A percentile compares a stretch with the other conserved stretches of the same genome.
phyloP scores from a whole-genome alignment of 768 basidiomycete species.

The Melanogaster broomeanus region DNA sequence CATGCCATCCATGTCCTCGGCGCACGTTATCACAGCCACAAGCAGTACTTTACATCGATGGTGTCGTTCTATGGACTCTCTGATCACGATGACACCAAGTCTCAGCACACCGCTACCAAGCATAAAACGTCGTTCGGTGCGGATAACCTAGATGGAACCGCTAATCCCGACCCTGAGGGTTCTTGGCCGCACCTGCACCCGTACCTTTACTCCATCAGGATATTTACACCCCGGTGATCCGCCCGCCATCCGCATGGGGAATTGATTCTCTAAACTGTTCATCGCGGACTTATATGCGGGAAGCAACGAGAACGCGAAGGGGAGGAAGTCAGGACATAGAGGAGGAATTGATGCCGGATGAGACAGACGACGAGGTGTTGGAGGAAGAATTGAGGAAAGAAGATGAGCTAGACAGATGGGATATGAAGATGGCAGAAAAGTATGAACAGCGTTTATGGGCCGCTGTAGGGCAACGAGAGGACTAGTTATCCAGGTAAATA shows the following conservation, averaged over 20 bases:
- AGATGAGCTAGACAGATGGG: constrained; percentile 38
- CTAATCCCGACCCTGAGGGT: constrained; percentile 4
- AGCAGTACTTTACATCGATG: constrained; percentile 42
- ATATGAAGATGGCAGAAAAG: constrained; percentile 30
- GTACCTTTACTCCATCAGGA: constrained; percentile 28
- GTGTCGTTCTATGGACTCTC: constrained; percentile 13
- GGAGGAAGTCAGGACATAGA: constrained; percentile 17
- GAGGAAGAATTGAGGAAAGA: constrained; percentile 46
- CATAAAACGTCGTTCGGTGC: background rate
- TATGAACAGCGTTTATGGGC: constrained; percentile 48
- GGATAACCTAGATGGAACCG: constrained; percentile 14
- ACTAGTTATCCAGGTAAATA: background rate
- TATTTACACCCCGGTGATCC: constrained; percentile 39
- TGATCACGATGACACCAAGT: background rate
- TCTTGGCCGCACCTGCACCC: background rate
- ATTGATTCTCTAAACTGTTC: constrained; percentile 13
- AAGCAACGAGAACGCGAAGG: constrained; percentile 17
- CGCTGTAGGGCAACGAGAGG: constrained; percentile 29
- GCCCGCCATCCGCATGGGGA: constrained; percentile 24
- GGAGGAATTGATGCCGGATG: constrained; percentile 31
- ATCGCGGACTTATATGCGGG: constrained; percentile 24
- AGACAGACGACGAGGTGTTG: constrained; percentile 40
- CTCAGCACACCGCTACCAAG: background rate
- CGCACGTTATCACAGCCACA: constrained; percentile 36
- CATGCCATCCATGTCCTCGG: constrained; percentile 54